These are phyloP conservation scores for Nemania serpens DNA, from an alignment of 2,329 filamentous ascomycete species.

Conservation along the genomic window DNA sequence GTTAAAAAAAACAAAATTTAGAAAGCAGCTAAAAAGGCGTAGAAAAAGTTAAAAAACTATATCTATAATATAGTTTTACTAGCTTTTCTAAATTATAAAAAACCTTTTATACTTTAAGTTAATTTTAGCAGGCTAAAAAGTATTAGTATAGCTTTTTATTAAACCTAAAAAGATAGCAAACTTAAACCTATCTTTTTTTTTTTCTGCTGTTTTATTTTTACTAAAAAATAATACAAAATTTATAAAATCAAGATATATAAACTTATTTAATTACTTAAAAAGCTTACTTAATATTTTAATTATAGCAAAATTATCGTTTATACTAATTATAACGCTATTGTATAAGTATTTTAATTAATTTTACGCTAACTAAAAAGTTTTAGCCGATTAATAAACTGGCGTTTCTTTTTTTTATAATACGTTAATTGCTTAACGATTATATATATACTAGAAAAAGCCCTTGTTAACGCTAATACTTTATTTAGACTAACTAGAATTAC, in stretches of 20 bases:
- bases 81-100: background rate
- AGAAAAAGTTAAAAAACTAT: background rate
- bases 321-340: background rate
- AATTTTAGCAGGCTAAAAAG: background rate
- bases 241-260: constrained; percentile 1
- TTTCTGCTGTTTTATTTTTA: too few species aligned
- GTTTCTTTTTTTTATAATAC: background rate
- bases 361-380: background rate
- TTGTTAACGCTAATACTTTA: background rate
- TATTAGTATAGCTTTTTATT: background rate
- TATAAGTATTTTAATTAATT: background rate
- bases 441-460: background rate
- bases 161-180: background rate
- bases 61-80: background rate
- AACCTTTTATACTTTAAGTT: background rate
- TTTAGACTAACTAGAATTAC: background rate
- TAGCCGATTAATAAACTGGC: background rate
- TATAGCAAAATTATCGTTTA: background rate
- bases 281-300: constrained; percentile 1
- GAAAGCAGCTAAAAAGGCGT: background rate
- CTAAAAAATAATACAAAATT: constrained; percentile 1
- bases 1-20: background rate
- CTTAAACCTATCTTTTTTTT: background rate
- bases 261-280: background rate
- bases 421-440: background rate